A percentile compares a stretch with the other conserved stretches of the same genome.
These are phyloP conservation scores for Colletotrichum limetticola DNA, from an alignment of 2,329 filamentous ascomycete genomes.

Conservation along the genomic window DNA sequence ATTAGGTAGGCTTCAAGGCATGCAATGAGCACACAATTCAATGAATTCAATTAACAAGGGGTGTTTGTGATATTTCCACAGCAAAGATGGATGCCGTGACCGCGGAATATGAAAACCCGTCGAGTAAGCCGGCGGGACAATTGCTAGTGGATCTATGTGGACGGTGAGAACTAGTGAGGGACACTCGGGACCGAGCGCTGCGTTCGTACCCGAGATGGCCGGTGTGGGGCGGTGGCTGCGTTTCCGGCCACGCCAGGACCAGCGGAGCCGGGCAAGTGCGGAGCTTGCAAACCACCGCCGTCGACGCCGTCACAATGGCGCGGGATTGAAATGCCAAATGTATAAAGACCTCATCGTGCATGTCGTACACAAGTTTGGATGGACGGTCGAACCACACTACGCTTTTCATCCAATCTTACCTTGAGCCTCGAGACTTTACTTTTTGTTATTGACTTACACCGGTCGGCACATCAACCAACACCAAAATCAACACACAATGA, in stretches of 20 bases:
- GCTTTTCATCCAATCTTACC: background rate
- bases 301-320: background rate
- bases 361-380: background rate
- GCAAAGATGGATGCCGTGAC: background rate
- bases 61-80: background rate
- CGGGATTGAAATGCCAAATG: too few species aligned
- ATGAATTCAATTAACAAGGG: background rate
- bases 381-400: background rate
- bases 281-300: background rate
- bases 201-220: background rate
- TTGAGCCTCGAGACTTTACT: background rate
- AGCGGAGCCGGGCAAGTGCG: background rate
- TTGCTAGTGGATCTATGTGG: background rate
- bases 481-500: background rate
- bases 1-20: background rate
- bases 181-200: constrained; percentile 1
- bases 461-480: background rate
- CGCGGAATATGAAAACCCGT: background rate
- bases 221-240: background rate
- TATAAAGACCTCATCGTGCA: background rate
- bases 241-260: background rate
- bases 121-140: background rate
- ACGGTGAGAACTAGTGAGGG: background rate
- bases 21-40: background rate
- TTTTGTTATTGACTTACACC: background rate